A percentile compares a stretch with the other conserved stretches of the same genome.
Evolutionary conservation across 768 basidiomycete species (phyloP).

Genomic region (Phlebiopsis gigantea): DNA sequence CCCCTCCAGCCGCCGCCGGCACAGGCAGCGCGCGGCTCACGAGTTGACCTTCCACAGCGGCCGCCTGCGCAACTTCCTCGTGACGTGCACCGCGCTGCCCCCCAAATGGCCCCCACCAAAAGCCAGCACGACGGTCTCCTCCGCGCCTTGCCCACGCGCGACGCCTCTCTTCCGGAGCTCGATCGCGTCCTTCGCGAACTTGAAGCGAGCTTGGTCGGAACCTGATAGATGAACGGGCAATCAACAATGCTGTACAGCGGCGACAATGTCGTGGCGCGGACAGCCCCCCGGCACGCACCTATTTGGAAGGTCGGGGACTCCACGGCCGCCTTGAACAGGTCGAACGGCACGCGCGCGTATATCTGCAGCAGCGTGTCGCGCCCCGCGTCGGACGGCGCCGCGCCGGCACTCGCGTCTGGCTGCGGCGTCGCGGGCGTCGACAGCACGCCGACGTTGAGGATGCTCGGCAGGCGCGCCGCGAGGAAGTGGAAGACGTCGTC

Average conservation of each 20-base stretch:
- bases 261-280: not conserved
- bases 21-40: constrained; percentile 5
- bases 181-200: constrained; percentile 88
- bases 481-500: constrained; percentile 79
- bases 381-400: constrained; percentile 33
- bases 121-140: constrained; percentile 89
- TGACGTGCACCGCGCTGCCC: constrained; percentile 79
- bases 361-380: constrained; percentile 70
- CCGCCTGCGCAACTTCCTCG: constrained; percentile 68
- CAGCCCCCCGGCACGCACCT: constrained; percentile 37
- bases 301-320: constrained; percentile 78
- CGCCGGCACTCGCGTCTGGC: constrained; percentile 26
- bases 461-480: constrained; percentile 65
- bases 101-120: constrained; percentile 70
- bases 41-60: constrained; percentile 39
- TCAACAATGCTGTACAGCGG: not conserved
- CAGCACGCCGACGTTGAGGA: constrained; percentile 41
- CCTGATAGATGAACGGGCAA: constrained; percentile 33
- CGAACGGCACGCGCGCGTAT: constrained; percentile 80
- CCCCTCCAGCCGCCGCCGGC: not conserved
- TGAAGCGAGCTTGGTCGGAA: constrained; percentile 82
- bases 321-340: constrained; percentile 78
- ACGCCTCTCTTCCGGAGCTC: constrained; percentile 77
- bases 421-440: constrained; percentile 30
- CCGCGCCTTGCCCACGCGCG: constrained; percentile 56